A percentile compares a stretch with the other conserved stretches of the same genome.
phyloP scores from a whole-genome alignment of 306 rosid species.

The Cicer arietinum region DNA sequence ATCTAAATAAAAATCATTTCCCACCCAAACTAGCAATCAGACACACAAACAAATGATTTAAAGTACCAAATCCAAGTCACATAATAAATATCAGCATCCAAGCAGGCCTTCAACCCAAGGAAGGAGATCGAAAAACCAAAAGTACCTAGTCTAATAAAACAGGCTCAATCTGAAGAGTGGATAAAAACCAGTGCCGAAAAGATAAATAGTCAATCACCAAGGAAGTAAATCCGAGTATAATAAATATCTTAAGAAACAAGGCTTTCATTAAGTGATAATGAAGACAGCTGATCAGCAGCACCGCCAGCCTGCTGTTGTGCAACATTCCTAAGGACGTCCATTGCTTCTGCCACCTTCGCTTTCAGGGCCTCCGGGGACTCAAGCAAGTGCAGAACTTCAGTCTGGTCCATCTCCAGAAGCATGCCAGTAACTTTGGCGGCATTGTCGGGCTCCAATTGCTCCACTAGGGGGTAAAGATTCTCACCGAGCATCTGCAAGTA shows the following conservation, averaged over 20 bases:
- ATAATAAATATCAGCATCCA: constrained; percentile 34
- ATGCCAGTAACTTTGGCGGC: constrained; percentile 99
- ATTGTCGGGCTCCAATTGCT: constrained; percentile 91
- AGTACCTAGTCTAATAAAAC: constrained; percentile 45
- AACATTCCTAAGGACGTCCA: constrained; percentile 93
- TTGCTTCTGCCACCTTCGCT: constrained; percentile 96
- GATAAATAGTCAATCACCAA: constrained; percentile 34
- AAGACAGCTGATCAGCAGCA: constrained; percentile 84
- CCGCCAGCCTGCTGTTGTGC: constrained; percentile 87
- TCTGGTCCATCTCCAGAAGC: constrained; percentile 99
- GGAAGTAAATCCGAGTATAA: constrained; percentile 26
- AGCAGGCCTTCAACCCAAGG: constrained; percentile 34
- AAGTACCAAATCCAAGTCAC: constrained; percentile 41
- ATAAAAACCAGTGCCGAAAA: constrained; percentile 45
- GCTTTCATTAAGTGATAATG: constrained; percentile 77
- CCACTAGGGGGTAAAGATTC: constrained; percentile 96
- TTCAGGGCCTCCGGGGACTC: constrained; percentile 99
- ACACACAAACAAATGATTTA: constrained; percentile 18
- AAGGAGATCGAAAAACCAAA: constrained; percentile 21
- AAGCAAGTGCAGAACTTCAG: constrained; percentile 94
- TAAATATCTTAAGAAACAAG: constrained; percentile 68
- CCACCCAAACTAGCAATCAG: background rate
- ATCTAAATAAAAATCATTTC: background rate
- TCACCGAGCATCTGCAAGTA: constrained; percentile 92
- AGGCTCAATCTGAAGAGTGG: constrained; percentile 50